phyloP scores from a whole-genome alignment of 192 early-diverging fungal species.

The Rhizoclosmatium globosum region DNA sequence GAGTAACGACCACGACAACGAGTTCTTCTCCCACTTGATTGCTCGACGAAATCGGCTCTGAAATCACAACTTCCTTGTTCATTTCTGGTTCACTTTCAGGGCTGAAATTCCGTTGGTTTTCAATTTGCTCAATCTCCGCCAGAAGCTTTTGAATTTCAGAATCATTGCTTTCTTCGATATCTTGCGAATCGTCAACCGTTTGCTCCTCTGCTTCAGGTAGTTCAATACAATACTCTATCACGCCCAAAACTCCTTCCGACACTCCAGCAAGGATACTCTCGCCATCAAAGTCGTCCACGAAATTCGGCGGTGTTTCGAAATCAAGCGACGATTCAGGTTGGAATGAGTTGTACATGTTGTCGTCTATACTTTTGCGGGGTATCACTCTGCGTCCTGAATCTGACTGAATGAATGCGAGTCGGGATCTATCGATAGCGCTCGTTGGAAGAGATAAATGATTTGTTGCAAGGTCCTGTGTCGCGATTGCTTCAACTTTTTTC shows the following conservation, averaged over 20 bases:
- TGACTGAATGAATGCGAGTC: neutral
- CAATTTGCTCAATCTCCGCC: no score
- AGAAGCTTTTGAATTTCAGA: no score
- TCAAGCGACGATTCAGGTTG: neutral
- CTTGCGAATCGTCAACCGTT: no score
- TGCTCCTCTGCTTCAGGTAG: no score
- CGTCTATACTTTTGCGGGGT: neutral
- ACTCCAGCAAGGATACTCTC: no score
- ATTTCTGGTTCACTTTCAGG: no score
- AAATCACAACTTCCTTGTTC: no score
- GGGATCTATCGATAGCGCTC: neutral
- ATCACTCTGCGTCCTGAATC: neutral
- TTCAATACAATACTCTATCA: no score
- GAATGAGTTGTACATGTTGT: neutral
- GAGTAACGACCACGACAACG: neutral
- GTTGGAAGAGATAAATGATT: neutral
- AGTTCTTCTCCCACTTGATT: neutral
- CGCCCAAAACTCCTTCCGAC: no score
- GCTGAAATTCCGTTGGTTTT: no score
- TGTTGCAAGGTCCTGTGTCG: neutral
- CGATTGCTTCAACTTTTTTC: slow-evolving; percentile 7
- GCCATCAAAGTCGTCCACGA: neutral
- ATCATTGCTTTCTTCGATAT: no score
- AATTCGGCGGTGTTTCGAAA: neutral
- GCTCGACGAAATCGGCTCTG: no score